phyloP scores from a whole-genome alignment of 2,329 filamentous ascomycete species.

The Hymenoscyphus scutula region DNA sequence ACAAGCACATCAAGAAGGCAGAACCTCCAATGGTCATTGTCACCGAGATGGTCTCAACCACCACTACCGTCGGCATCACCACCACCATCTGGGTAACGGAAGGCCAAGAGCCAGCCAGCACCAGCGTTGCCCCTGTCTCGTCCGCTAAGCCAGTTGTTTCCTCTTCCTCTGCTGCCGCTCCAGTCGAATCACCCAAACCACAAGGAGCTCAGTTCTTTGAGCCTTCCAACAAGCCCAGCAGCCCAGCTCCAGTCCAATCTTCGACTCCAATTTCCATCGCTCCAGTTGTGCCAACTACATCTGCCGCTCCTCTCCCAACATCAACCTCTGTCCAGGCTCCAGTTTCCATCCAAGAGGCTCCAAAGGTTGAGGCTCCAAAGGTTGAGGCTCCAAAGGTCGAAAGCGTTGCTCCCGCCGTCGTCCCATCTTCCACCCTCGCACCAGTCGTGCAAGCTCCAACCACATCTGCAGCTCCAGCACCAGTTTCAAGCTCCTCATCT shows the following conservation, averaged over 20 bases:
- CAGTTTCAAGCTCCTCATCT: slow-evolving; percentile 22
- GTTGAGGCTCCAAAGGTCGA: neutral
- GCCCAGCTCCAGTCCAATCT: neutral
- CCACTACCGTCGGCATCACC: slow-evolving; percentile 43
- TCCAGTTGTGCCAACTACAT: neutral
- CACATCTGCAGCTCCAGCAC: slow-evolving; percentile 21
- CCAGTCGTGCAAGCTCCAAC: neutral
- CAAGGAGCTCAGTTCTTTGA: slow-evolving; percentile 26
- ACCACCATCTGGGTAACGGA: slow-evolving; percentile 43
- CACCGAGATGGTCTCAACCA: slow-evolving; percentile 46
- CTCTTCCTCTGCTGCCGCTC: slow-evolving; percentile 6
- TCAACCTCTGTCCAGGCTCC: no score
- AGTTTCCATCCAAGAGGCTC: neutral
- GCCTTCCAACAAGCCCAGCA: slow-evolving; percentile 26
- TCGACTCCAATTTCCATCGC: slow-evolving; percentile 18
- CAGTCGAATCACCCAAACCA: slow-evolving; percentile 1
- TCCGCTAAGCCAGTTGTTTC: slow-evolving; percentile 15
- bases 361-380: neutral
- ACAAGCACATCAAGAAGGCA: slow-evolving; percentile 20
- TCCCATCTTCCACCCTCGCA: neutral
- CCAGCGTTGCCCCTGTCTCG: slow-evolving; percentile 1
- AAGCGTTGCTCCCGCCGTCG: neutral
- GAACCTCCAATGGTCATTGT: slow-evolving; percentile 42
- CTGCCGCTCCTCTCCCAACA: neutral
- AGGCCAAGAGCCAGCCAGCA: slow-evolving; percentile 19